Evolutionary conservation across 1,284 basidiomycete genomes (phyloP).

Genomic region (Microbotryum saponariae): DNA sequence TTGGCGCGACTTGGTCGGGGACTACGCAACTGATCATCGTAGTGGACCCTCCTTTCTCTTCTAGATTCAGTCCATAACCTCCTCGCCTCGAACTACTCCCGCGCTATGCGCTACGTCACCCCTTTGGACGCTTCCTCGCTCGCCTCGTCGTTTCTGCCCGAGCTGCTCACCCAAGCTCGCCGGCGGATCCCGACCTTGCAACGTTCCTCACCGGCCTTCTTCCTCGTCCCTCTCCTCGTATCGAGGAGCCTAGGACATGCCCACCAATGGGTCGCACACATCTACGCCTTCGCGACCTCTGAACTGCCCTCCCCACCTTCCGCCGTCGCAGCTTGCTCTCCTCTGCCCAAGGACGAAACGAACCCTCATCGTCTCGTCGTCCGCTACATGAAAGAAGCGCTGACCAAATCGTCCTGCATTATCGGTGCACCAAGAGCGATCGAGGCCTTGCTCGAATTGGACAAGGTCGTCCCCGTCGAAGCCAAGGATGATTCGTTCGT

Average conservation of each 20-base stretch:
- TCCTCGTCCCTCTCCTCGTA: constrained; percentile 1
- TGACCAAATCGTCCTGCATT: constrained; percentile 14
- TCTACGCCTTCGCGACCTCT: neutral
- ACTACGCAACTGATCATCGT: too few relatives aligned
- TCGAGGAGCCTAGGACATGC: neutral
- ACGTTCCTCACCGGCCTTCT: neutral
- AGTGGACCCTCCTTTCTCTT: too few relatives aligned
- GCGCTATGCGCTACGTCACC: too few relatives aligned
- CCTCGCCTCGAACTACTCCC: too few relatives aligned
- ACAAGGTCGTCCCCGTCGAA: neutral
- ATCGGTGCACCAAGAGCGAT: constrained; percentile 22
- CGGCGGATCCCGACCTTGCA: too few relatives aligned
- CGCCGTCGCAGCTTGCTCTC: neutral
- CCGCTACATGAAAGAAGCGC: constrained; percentile 17
- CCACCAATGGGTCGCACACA: neutral
- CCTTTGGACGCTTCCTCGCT: too few relatives aligned
- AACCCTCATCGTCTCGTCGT: constrained; percentile 14
- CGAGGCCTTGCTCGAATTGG: constrained; percentile 16
- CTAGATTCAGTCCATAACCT: too few relatives aligned
- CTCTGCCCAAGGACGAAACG: neutral
- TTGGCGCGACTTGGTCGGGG: too few relatives aligned
- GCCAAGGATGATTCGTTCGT: constrained; percentile 6
- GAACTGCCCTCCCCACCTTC: neutral
- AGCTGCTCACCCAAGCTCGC: too few relatives aligned
- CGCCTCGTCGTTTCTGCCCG: too few relatives aligned